Evolutionary conservation across 1,284 basidiomycete genomes (phyloP).

Genomic region (Porodaedalea pini): DNA sequence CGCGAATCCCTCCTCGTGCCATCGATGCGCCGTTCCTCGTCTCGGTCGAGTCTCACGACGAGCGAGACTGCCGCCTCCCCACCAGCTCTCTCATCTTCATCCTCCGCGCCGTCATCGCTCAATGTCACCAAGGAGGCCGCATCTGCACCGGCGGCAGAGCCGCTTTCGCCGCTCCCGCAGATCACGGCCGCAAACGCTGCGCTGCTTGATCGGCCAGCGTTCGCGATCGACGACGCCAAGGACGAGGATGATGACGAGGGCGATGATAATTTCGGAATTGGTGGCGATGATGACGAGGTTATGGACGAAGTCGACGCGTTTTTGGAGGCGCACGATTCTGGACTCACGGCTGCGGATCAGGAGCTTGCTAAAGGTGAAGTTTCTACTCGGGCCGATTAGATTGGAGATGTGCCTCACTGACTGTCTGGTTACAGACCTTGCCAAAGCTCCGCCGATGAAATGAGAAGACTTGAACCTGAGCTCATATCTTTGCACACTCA

Average conservation of each 20-base stretch:
- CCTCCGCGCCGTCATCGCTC: constrained; percentile 23
- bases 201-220: constrained; percentile 85
- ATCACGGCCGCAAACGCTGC: constrained; percentile 79
- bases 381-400: neutral
- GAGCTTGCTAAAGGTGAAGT: constrained; percentile 69
- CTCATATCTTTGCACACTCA: neutral
- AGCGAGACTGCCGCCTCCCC: constrained; percentile 24
- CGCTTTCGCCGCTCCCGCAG: constrained; percentile 55
- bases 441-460: constrained; percentile 20
- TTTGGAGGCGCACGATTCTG: constrained; percentile 85
- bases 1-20: constrained; percentile 82
- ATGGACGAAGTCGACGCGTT: constrained; percentile 94
- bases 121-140: constrained; percentile 22
- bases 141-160: constrained; percentile 16
- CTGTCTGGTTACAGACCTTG: constrained; percentile 14
- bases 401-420: neutral
- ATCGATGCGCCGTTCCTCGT: constrained; percentile 55
- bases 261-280: constrained; percentile 48
- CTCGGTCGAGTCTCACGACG: constrained; percentile 48
- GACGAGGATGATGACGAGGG: constrained; percentile 64
- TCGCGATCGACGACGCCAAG: constrained; percentile 89
- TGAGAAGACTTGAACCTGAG: neutral
- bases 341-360: constrained; percentile 81
- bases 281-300: constrained; percentile 62
- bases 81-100: constrained; percentile 28